phyloP scores from a whole-genome alignment of 129 eudicot genomes.

The Escallonia herrerae region DNA sequence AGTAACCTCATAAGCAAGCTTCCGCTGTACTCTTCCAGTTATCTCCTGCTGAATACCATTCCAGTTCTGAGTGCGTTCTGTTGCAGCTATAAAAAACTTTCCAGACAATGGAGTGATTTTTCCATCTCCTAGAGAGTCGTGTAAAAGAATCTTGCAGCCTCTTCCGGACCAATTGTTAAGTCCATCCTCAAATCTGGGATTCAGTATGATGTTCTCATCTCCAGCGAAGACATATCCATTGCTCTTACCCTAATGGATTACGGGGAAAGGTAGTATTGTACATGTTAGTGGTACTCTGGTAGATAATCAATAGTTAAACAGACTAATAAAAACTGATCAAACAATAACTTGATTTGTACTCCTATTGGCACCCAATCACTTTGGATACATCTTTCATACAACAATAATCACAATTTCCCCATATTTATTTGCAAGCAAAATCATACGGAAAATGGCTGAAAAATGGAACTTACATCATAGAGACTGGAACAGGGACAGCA shows the following conservation, averaged over 20 bases:
- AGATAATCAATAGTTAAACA: neutral
- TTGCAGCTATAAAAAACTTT: conserved; percentile 70
- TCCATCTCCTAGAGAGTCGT: conserved; percentile 61
- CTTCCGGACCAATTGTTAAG: conserved; percentile 83
- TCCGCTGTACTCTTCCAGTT: conserved; percentile 59
- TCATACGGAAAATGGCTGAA: neutral
- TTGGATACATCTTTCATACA: neutral
- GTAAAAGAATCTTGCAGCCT: conserved; percentile 64
- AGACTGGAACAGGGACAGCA: conserved; percentile 15
- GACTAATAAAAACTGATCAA: neutral
- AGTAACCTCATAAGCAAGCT: conserved; percentile 56
- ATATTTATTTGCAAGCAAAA: neutral
- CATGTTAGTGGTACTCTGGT: too few relatives aligned
- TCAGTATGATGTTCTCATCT: conserved; percentile 54
- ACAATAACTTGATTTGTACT: neutral
- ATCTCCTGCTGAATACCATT: conserved; percentile 97
- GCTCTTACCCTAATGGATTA: conserved; percentile 22
- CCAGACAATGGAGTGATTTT: conserved; percentile 64
- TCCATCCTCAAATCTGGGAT: conserved; percentile 73
- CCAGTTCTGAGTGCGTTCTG: conserved; percentile 74
- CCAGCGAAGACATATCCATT: conserved; percentile 18
- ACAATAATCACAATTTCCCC: neutral
- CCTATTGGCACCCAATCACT: neutral
- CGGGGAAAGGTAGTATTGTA: neutral
- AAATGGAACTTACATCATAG: conserved; percentile 28